Base-by-base conservation (phyloP, 2,329 filamentous ascomycete genomes). In the Xylaria polymorpha region DNA sequence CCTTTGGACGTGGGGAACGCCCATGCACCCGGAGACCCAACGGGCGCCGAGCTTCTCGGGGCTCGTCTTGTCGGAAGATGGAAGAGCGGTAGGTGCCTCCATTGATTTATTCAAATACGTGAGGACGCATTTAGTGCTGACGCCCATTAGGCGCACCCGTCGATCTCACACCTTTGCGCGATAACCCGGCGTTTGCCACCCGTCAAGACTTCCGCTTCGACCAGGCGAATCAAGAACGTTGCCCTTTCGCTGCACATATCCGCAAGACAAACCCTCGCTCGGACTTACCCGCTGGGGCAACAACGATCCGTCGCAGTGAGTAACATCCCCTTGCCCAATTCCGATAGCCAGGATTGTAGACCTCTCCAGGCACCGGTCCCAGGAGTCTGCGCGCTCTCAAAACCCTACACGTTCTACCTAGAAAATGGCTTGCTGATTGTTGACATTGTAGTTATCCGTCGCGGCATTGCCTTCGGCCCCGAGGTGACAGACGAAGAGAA, bases 231-330 rank as follows among this genome's bases (percentile, higher is more conserved):
- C 79, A 81, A 53, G 75, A 78, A 0, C 76, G 78, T 22, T 85
- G 83, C 70, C 83, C 83, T 0, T 83, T 83, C 56, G 82, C 82
- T 0, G 81, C 83, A 1, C 83, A 85, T 60, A 80, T 81, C 35
- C 83, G 83, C 50, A 85, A 85, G 76, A 83, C 80, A 48, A 82
- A 83, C 50, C 83, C 83, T 0, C 77, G 83, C 20, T 77, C 74
- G 10, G 81, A 84, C 64, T 66, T 78, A 0, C 71, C 70, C 5
- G 70, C 77, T 9, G 73, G 77, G 15, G 72, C 61, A 15, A 74
- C 69, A 8, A 69, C 74, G 22, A 41, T 61, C 4, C 77, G 75
- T 44, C 79, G 81, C 9, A 83, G 68, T 70, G 51, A 70, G 69
- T 71, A 29, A 25, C 7, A 22, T 14, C 18, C 4, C 12, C 4